Base-by-base conservation (phyloP, 495 filamentous ascomycete species). In the Glonium stellatum region DNA sequence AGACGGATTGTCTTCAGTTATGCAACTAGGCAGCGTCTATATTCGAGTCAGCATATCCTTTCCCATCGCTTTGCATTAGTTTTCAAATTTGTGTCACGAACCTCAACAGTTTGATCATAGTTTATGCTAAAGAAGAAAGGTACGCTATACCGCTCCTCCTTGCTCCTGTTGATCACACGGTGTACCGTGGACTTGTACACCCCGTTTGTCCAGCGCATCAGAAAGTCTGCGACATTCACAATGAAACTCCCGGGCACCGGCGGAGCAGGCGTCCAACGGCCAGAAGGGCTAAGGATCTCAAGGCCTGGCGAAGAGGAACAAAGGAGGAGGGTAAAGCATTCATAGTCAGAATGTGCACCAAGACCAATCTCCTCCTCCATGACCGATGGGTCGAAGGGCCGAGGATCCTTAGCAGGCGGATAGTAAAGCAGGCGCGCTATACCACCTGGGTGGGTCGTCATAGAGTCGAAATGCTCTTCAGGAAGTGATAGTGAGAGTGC, bases 221-320 rank as follows among this genome's bases (percentile, higher is more conserved):
- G 35, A 21, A 60, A 63, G 48, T 67, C 64, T 4, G 60, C 64
- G 27, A 67, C 55, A 48, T 67, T 67, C 34, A 67, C 61, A 47
- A 67, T 61, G 54, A 63, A 67, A 54, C 36, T 56, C 10, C 78
- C 79, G 72, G 64, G 79, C 75, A 62, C 71, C 73, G 23, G 71
- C 54, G 41, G 12, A 1, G 69, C 70, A 34, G 27, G 53, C 35
- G 79, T 76, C 78, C 79, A 81, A 13, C 76, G 68, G 0, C 75
- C 76, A 44, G 76, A 74, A 41, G 76, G 77, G 42, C 74, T 77
- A 1, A 83, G 69, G 0, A 82, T 76, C 62, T 82, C 79, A 4
- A 82, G 64, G 1, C 77, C 79, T 0, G 78, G 75, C 0, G 69
- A 72, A 18, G 75, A 59, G 35, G 71, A 71, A 27, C 75, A 76